A percentile compares a stretch with the other conserved stretches of the same genome.
Conservation (phyloP, 352 stramenopile species). For the Pythium brassicae region DNA sequence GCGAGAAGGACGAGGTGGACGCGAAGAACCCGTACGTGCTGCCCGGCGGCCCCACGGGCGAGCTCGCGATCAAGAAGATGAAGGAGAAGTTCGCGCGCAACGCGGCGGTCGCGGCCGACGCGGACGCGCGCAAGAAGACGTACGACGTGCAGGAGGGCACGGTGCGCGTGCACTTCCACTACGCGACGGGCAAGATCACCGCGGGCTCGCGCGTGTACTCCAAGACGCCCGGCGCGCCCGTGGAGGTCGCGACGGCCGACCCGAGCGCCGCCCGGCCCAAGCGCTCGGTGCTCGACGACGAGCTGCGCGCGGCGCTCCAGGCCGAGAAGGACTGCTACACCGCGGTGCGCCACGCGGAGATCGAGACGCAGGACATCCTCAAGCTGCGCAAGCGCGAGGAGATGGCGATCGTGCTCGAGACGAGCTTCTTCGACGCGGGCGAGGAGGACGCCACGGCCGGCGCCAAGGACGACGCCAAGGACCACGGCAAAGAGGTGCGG, state of each 20-base stretch:
- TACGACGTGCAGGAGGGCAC: conserved; percentile 89
- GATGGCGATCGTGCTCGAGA: conserved; percentile 78
- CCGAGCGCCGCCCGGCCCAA: conserved; percentile 62
- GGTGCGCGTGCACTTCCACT: conserved; percentile 91
- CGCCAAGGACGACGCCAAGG: conserved; percentile 60
- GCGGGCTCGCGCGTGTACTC: conserved; percentile 72
- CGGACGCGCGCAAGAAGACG: conserved; percentile 86
- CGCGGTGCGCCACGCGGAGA: conserved; percentile 75
- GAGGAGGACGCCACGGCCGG: conserved; percentile 62
- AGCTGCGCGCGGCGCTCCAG: conserved; percentile 61
- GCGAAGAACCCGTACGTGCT: conserved; percentile 78
- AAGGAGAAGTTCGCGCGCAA: conserved; percentile 90
- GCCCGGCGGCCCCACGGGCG: conserved; percentile 58
- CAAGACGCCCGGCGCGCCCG: conserved; percentile 62
- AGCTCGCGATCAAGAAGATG: conserved; percentile 91
- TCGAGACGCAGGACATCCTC: conserved; percentile 90
- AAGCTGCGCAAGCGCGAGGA: conserved; percentile 87
- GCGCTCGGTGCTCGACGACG: conserved; percentile 68
- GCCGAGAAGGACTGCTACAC: conserved; percentile 92
- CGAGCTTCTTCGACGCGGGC: conserved; percentile 78
- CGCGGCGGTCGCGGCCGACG: conserved; percentile 33
- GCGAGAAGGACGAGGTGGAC: conserved; percentile 73
- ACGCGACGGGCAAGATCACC: conserved; percentile 90
- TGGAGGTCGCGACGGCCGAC: conserved; percentile 74
- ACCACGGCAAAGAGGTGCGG: conserved; percentile 61